Evolutionary conservation across 1,284 basidiomycete genomes (phyloP), one percentile per base, ranked within the genome.

Genomic region (Vanrija humicola): DNA sequence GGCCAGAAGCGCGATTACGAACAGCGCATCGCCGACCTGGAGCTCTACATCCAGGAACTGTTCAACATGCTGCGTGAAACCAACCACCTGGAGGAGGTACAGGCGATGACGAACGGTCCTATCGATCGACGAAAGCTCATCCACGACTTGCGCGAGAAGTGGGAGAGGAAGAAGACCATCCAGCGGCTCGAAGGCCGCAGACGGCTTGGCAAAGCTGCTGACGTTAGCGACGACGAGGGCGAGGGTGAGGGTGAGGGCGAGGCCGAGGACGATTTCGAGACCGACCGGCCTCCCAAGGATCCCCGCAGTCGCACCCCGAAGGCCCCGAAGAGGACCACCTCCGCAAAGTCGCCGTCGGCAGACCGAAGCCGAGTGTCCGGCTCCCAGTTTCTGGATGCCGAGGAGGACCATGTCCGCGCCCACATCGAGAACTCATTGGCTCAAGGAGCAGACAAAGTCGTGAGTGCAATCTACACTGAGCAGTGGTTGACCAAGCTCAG

Each of bases 41-140:
- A 97, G 72, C 82, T 88, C 7, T 90, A 96, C 79, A 94, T 95
- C 59, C 84, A 90, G 79, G 94, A 97, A 74, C 76, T 97, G 18
- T 97, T 95, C 80, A 83, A 88, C 63, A 94, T 95, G 88, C 80
- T 96, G 46, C 89, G 86, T 70, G 88, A 93, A 66, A 82, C 88
- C 29, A 85, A 86, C 29, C 84, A 85, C 59, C 85, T 88, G 7
- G 85, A 90, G 46, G 84, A 88, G 62, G 83, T 86, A 52, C 50
- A 88, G 85, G 66, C 79, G 70, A 60, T 80, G 78, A 55, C 78
- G n/a, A 52, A 70, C 45, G 68, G 70, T 14, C 69, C 79, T 16
- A 86, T 91, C 81, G 87, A 92, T 73, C 82, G 90, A 60, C 87
- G 86, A 76, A 82, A 85, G 26, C 81, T 98, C 34, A 87, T 96